A percentile compares a stretch with the other conserved stretches of the same genome.
Conservation (phyloP, 2,329 filamentous ascomycete genomes). For the Nothomitra cinnamomea region DNA sequence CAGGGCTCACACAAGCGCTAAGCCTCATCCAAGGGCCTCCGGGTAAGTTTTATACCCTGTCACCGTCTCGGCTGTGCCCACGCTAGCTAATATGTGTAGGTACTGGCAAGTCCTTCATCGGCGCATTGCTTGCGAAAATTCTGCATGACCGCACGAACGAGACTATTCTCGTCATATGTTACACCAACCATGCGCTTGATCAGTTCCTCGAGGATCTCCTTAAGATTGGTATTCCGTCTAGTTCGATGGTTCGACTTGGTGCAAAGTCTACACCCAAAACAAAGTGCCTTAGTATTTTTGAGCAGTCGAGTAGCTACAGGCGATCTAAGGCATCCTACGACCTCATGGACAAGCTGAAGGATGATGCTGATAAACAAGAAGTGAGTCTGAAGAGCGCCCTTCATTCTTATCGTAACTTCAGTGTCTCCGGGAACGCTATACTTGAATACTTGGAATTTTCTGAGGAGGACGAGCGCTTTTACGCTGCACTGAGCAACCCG, state of each 20-base stretch:
- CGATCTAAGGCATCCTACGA: constrained; percentile 21
- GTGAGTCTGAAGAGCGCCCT: constrained; percentile 11
- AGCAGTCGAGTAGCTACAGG: constrained; percentile 22
- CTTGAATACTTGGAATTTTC: constrained; percentile 35
- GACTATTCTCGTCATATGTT: constrained; percentile 46
- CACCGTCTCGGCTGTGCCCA: constrained; percentile 3
- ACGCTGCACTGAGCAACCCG: constrained; percentile 38
- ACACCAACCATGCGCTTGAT: constrained; percentile 50
- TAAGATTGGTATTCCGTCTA: constrained; percentile 34
- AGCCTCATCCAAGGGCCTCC: constrained; percentile 58
- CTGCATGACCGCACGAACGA: constrained; percentile 32
- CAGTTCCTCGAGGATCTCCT: constrained; percentile 49
- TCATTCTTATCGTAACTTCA: constrained; percentile 10
- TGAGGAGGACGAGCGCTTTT: constrained; percentile 32
- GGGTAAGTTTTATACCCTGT: constrained; percentile 26
- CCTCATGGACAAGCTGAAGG: constrained; percentile 27
- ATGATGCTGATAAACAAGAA: constrained; percentile 19
- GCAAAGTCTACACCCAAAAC: constrained; percentile 38
- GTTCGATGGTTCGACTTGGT: constrained; percentile 43
- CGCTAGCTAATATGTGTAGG: constrained; percentile 25
- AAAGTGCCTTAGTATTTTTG: constrained; percentile 27
- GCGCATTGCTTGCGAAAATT: constrained; percentile 41
- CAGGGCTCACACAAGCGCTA: constrained; percentile 34
- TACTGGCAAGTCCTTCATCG: constrained; percentile 62
- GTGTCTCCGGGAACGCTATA: constrained; percentile 16